phyloP scores from a whole-genome alignment of 1,284 basidiomycete species.

The Tilletia setariae region DNA sequence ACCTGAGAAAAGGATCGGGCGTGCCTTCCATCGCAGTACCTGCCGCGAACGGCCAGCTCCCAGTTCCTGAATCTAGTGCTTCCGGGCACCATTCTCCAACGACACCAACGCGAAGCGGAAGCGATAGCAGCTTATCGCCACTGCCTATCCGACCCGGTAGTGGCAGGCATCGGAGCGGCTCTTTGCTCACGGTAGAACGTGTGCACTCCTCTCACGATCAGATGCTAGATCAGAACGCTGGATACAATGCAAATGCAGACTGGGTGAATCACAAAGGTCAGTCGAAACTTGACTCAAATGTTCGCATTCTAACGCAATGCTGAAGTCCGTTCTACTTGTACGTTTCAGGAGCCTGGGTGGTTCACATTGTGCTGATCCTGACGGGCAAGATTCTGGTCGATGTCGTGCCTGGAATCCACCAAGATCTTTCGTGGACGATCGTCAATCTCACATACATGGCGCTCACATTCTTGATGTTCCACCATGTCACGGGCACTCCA shows the following conservation, averaged over 20 bases:
- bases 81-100: no score
- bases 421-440: conserved; percentile 91
- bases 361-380: conserved; percentile 89
- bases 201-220: conserved; percentile 57
- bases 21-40: no score
- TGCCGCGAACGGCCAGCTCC: no score
- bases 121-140: not conserved
- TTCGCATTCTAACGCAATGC: not conserved
- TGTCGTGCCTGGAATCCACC: conserved; percentile 87
- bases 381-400: conserved; percentile 88
- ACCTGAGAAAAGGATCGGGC: not conserved
- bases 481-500: conserved; percentile 94
- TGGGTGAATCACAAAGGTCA: conserved; percentile 98
- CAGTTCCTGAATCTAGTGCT: no score
- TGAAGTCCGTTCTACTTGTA: not conserved
- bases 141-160: not conserved
- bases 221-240: conserved; percentile 55
- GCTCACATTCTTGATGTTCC: conserved; percentile 96
- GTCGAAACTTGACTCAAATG: not conserved
- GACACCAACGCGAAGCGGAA: no score
- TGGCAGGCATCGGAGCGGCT: conserved; percentile 29
- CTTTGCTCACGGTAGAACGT: conserved; percentile 55
- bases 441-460: conserved; percentile 88
- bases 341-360: conserved; percentile 73
- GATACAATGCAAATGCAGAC: conserved; percentile 81